These are phyloP conservation scores for Xerocomellus intermedius DNA, from an alignment of 768 basidiomycete species.

Conservation along the genomic window DNA sequence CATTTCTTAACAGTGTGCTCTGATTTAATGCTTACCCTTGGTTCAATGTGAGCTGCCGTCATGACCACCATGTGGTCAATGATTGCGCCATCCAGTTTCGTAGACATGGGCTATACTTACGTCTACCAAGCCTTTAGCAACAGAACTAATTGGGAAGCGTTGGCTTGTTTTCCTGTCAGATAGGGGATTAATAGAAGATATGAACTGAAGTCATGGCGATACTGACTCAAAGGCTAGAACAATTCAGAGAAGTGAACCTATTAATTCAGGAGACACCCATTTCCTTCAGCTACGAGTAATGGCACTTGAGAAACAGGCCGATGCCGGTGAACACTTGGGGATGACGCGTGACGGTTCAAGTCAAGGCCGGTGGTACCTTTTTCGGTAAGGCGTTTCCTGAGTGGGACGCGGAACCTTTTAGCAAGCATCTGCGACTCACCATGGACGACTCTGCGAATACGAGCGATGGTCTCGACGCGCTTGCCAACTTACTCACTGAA, in stretches of 20 bases:
- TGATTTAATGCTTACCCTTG: not conserved
- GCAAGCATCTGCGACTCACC: not conserved
- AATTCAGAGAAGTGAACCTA: too few relatives aligned
- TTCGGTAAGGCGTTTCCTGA: slow-evolving; percentile 3
- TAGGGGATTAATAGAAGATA: not conserved
- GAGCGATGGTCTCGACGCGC: slow-evolving; percentile 56
- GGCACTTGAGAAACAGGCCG: too few relatives aligned
- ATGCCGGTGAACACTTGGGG: not conserved
- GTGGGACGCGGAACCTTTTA: not conserved
- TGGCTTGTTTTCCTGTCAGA: not conserved
- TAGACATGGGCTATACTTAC: not conserved
- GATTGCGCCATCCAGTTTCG: not conserved
- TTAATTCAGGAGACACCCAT: not conserved
- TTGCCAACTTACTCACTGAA: slow-evolving; percentile 56
- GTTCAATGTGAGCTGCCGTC: not conserved
- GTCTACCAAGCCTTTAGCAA: not conserved
- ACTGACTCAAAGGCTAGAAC: too few relatives aligned
- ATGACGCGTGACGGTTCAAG: too few relatives aligned
- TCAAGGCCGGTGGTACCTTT: not conserved
- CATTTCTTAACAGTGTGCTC: not conserved
- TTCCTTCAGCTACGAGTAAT: too few relatives aligned
- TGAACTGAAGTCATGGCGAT: too few relatives aligned
- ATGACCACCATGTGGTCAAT: not conserved
- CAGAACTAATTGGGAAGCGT: not conserved
- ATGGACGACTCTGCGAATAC: slow-evolving; percentile 50